Evolutionary conservation across 495 filamentous ascomycete genomes (phyloP), one percentile per base, ranked within the genome.

Genomic region (Penicillium daleae): DNA sequence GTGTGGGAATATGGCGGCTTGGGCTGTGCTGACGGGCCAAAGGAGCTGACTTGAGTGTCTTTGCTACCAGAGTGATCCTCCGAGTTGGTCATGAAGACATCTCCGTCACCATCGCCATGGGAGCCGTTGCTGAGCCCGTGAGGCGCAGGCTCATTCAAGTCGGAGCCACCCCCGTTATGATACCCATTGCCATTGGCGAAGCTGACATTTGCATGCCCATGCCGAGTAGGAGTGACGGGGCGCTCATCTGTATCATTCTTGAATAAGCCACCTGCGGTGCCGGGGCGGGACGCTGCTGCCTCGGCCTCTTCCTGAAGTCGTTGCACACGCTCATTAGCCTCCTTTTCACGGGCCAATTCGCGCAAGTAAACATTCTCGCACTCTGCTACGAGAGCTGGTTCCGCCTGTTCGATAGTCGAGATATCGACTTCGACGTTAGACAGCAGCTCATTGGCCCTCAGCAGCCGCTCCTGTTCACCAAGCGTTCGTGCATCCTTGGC

Each of bases 341-440:
- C 83, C 69, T 86, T 91, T 61, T 85, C 82, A 56, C 92, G 83
- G 67, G 87, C 83, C 61, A 88, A 68, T 68, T 97, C 90, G 52
- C 92, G 84, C n/a, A 82, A 66, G 71, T 92, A 93, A 8, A 93
- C 83, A 51, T 84, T 82, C 64, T 92, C 89, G 64, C 88, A 90
- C 63, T 91, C 89, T 4, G 82, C 82, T 3, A 91, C 79, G 12
- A 87, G 81, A 31, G 79, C 82, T 46, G 93, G 88, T 22, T 87
- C 82, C 35, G 81, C 78, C n/a, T 74, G 68, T 60, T 88, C 85
- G 37, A 97, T 87, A 29, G 82, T 83, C 15, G 83, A 80, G 61
- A 97, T 86, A 72, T 97, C 95, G 15, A 98, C 93, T 66, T 96
- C 92, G 2, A 96, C 92, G 71, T 97, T 97, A 17, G 92, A 86